Conservation (phyloP, 2,329 filamentous ascomycete species). For the Cadophora luteo-olivacea region DNA sequence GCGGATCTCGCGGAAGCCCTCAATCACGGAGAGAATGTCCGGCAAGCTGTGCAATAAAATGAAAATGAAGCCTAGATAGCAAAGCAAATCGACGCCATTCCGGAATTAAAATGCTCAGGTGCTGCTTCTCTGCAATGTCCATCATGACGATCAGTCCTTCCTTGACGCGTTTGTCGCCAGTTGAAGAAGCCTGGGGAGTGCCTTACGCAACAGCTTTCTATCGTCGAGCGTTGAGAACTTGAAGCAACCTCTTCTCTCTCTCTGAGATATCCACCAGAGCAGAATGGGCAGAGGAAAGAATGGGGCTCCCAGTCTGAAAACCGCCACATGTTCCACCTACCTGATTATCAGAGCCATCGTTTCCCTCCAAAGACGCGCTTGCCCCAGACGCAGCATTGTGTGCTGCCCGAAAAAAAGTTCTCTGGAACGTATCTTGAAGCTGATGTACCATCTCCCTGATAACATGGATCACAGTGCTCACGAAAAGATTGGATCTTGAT, state of each 20-base stretch:
- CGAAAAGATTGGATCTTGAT: not conserved
- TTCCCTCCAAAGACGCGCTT: not conserved
- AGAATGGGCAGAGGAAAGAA: not conserved
- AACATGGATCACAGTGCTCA: slow-evolving; percentile 1
- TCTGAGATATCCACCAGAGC: not conserved
- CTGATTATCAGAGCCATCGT: not conserved
- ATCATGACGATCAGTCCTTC: not conserved
- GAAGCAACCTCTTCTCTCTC: not conserved
- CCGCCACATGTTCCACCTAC: not conserved
- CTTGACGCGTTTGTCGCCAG: not conserved
- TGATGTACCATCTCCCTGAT: not conserved
- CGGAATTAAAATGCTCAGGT: not conserved
- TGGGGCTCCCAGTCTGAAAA: not conserved
- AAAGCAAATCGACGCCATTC: too few relatives aligned
- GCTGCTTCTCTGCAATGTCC: not conserved
- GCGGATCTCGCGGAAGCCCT: not conserved
- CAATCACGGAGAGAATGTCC: too few relatives aligned
- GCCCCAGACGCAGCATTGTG: not conserved
- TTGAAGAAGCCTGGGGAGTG: not conserved
- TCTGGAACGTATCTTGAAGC: not conserved
- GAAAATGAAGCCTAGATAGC: too few relatives aligned
- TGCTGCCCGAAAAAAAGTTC: not conserved
- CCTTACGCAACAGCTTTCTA: not conserved
- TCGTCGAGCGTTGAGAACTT: not conserved
- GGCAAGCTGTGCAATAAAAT: too few relatives aligned